A percentile compares a stretch with the other conserved stretches of the same genome.
phyloP scores from a whole-genome alignment of 441 rosid genomes.

The Adansonia gregorii region DNA sequence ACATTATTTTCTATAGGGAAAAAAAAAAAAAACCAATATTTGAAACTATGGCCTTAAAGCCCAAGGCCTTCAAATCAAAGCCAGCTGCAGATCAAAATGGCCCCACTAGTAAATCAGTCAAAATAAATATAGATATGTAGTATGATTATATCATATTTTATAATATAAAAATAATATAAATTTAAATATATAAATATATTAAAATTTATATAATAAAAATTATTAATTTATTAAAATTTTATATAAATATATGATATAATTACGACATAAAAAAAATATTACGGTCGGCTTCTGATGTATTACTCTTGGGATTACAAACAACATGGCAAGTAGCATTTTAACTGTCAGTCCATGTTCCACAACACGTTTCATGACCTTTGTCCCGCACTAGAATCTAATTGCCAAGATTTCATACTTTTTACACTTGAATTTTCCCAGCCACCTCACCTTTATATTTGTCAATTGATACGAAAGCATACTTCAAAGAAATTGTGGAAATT shows the following conservation, averaged over 20 bases:
- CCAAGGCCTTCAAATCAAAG: too few species aligned
- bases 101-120: neutral
- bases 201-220: too few species aligned
- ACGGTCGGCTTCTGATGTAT: neutral
- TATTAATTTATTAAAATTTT: too few species aligned
- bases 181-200: too few species aligned
- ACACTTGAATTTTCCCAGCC: neutral
- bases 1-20: neutral
- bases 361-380: neutral
- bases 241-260: neutral
- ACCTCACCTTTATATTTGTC: constrained; percentile 3
- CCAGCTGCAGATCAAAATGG: neutral
- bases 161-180: too few species aligned
- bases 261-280: neutral
- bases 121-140: too few species aligned
- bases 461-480: neutral
- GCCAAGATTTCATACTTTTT: neutral
- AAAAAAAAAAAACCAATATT: too few species aligned
- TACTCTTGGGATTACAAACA: neutral
- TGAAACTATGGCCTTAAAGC: neutral
- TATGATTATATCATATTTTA: too few species aligned
- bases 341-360: neutral
- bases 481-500: too few species aligned
- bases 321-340: neutral
- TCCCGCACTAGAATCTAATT: neutral